Conservation (phyloP, 306 rosid species). For the Macrotyloma uniflorum region DNA sequence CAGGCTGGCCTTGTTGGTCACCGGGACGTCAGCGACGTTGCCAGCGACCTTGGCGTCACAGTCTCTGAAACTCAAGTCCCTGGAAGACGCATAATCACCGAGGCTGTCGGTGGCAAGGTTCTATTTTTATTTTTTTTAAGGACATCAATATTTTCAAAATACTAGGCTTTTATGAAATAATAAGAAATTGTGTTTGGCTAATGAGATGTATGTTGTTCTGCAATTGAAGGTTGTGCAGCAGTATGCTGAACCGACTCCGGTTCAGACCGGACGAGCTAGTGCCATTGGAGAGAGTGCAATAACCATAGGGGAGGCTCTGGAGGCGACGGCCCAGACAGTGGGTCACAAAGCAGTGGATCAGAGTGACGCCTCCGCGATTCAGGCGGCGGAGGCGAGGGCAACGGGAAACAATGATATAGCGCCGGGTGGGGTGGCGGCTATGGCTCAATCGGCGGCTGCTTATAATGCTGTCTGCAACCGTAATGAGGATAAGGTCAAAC, state of each 20-base stretch:
- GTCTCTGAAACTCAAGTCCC: conserved; percentile 57
- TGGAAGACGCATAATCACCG: conserved; percentile 64
- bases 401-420: conserved; percentile 52
- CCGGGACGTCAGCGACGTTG: conserved; percentile 47
- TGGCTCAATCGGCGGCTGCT: conserved; percentile 66
- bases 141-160: too few species aligned
- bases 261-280: background rate
- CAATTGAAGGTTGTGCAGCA: conserved; percentile 62
- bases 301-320: conserved; percentile 82
- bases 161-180: too few species aligned
- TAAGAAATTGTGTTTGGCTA: background rate
- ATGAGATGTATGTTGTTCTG: background rate
- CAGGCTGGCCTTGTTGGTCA: conserved; percentile 56
- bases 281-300: conserved; percentile 35
- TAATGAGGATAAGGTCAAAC: conserved; percentile 58
- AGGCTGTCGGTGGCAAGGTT: conserved; percentile 77
- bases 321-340: conserved; percentile 56
- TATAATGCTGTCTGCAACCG: conserved; percentile 45
- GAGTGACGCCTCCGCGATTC: conserved; percentile 69
- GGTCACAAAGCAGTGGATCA: conserved; percentile 64
- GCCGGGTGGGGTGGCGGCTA: conserved; percentile 61
- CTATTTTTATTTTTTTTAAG: too few species aligned
- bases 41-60: conserved; percentile 58
- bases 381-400: conserved; percentile 75
- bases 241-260: conserved; percentile 46